Base-by-base conservation (phyloP, 345 rosid genomes). In the Brassica incana region DNA sequence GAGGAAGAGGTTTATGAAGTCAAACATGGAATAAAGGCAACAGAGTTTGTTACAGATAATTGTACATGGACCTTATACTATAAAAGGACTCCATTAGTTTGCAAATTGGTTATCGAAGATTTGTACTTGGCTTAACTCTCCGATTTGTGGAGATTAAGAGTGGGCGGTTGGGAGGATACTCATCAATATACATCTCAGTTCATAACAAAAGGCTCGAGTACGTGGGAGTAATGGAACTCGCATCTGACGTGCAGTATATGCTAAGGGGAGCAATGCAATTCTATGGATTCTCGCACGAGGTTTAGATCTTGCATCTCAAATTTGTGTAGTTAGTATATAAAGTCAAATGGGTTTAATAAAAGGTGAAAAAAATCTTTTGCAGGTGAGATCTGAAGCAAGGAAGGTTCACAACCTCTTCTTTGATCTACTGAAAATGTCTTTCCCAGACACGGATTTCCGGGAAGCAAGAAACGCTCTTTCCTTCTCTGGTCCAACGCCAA, bases 331-430 rank as follows among this genome's bases (percentile, higher is more conserved):
- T 23, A 23, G 25, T 5, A 60, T 12, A 4, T 33, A 6, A 25
- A 11, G 6, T 33, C n/a, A 15, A 35, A 35, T 20, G 67, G 67
- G 25, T 50, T 74, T 73, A 58, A 56, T 65, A 23, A 23, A 23
- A 23, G 25, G 69, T 58, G 52, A 65, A 45, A 1, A 33, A 58
- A 30, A 6, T 8, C 16, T 80, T 77, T 36, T 61, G 59, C 94
- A 95, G 99, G 98, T 93, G 72, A 86, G 97, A 78, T 83, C 97
- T 67, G 99, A 96, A 86, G 99, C 97, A 35, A 89, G 88, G 79
- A 96, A 96, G 83, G 99, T 96, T 43, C 97, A 96, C 61, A 95
- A 93, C 86, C 92, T 96, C 75, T 92, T 96, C 86, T 96, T 96
- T 52, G 99, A 96, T 82, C 73, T 93, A 78, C 86, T 96, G 88